phyloP scores from a whole-genome alignment of 345 rosid genomes.

The Citrus glauca region DNA sequence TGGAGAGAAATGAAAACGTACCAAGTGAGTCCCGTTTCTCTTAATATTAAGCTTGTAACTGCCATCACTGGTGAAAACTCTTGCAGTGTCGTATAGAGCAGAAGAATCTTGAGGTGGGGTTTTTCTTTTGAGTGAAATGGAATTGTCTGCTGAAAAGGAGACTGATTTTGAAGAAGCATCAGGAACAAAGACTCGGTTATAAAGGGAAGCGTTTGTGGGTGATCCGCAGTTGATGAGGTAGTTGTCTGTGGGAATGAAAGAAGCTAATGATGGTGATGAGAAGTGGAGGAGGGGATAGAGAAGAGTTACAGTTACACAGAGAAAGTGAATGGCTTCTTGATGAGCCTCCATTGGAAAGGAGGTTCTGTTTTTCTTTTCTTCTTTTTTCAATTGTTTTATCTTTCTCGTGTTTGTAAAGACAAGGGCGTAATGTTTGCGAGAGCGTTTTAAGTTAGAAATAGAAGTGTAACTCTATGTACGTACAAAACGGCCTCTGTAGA shows the following conservation, averaged over 20 bases:
- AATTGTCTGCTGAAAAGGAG: constrained; percentile 40
- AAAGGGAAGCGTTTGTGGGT: constrained; percentile 40
- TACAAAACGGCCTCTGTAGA: background rate
- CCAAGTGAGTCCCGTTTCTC: constrained; percentile 57
- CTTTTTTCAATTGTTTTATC: no score
- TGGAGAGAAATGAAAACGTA: constrained; percentile 94
- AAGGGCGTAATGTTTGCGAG: background rate
- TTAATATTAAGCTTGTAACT: constrained; percentile 47
- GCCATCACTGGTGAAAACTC: constrained; percentile 48
- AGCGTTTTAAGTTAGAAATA: background rate
- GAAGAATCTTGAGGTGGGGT: constrained; percentile 58
- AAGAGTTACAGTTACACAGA: constrained; percentile 20
- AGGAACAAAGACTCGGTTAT: constrained; percentile 53
- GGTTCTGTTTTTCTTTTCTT: background rate
- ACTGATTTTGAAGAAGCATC: constrained; percentile 49
- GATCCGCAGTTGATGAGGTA: constrained; percentile 86
- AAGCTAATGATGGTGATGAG: constrained; percentile 13
- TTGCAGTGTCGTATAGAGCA: constrained; percentile 56
- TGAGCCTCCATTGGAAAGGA: constrained; percentile 30
- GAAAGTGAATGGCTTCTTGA: constrained; percentile 16
- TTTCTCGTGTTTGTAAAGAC: background rate
- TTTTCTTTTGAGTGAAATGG: constrained; percentile 40
- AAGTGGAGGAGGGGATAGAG: constrained; percentile 17
- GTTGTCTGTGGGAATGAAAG: constrained; percentile 67
- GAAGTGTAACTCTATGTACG: background rate